These are phyloP conservation scores for Diaporthe citrichinensis DNA, from an alignment of 2,329 filamentous ascomycete genomes.

Conservation along the genomic window DNA sequence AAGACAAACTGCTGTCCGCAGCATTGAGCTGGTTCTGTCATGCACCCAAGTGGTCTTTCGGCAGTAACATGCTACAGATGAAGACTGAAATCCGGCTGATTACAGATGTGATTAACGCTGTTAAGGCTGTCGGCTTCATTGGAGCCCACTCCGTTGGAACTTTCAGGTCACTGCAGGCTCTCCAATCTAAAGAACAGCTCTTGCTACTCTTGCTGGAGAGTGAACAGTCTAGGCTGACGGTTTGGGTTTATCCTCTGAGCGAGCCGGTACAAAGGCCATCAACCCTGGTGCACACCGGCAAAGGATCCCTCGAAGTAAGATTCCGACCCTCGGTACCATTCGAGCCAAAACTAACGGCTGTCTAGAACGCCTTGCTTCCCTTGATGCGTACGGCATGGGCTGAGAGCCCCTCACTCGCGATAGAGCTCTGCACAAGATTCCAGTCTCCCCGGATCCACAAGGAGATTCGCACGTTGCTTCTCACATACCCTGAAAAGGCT, in stretches of 20 bases:
- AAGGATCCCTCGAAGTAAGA: slow-evolving; percentile 57
- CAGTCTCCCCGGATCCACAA: slow-evolving; percentile 78
- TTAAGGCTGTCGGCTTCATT: slow-evolving; percentile 75
- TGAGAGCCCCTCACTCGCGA: slow-evolving; percentile 87
- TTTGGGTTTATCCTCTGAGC: slow-evolving; percentile 90
- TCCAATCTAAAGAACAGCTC: slow-evolving; percentile 87
- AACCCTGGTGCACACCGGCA: slow-evolving; percentile 57
- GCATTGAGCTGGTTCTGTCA: slow-evolving; percentile 90
- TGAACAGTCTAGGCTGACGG: slow-evolving; percentile 84
- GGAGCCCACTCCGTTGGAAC: slow-evolving; percentile 66
- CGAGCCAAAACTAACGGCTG: slow-evolving; percentile 41
- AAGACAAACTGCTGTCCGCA: slow-evolving; percentile 89
- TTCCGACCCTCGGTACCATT: background rate
- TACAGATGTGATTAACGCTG: slow-evolving; percentile 77
- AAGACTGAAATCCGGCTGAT: slow-evolving; percentile 92
- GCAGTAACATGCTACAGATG: slow-evolving; percentile 91
- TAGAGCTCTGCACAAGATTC: slow-evolving; percentile 86
- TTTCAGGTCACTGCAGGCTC: slow-evolving; percentile 76
- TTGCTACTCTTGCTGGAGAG: slow-evolving; percentile 84
- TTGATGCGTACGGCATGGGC: slow-evolving; percentile 88
- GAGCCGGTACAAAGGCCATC: slow-evolving; percentile 63
- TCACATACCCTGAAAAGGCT: slow-evolving; percentile 88
- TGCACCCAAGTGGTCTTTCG: slow-evolving; percentile 92
- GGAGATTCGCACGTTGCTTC: slow-evolving; percentile 83
- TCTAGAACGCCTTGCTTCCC: slow-evolving; percentile 68